phyloP scores from a whole-genome alignment of 2,329 filamentous ascomycete species.

The Apiospora rasikravindrae region DNA sequence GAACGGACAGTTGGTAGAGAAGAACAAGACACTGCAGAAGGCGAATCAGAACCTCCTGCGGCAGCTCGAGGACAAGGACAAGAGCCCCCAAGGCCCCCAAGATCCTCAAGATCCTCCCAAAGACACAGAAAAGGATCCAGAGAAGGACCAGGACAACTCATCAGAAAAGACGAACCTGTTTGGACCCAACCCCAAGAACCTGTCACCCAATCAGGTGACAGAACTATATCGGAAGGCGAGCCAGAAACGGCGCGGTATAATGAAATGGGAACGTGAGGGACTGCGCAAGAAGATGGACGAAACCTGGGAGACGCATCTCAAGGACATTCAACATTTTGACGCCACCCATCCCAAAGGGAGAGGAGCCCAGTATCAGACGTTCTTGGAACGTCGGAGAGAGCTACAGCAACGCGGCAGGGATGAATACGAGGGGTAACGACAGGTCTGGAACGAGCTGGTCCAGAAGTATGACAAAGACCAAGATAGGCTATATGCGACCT shows the following conservation, averaged over 20 bases:
- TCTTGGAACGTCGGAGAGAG: neutral
- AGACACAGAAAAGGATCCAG: too few relatives aligned
- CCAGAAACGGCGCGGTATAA: neutral
- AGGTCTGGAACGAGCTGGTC: neutral
- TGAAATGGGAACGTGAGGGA: neutral
- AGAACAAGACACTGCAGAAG: neutral
- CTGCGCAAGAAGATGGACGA: neutral
- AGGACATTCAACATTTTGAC: neutral
- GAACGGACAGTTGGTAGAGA: neutral
- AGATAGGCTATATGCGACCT: neutral
- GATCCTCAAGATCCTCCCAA: neutral
- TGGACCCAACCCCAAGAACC: neutral
- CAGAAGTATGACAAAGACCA: neutral
- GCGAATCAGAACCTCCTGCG: neutral
- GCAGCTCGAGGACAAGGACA: neutral
- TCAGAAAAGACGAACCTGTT: neutral
- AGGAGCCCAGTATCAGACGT: neutral
- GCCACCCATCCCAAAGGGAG: neutral
- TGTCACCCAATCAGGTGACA: neutral
- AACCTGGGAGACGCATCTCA: neutral
- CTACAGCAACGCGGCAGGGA: neutral
- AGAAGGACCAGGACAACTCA: neutral
- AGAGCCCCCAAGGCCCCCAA: too few relatives aligned
- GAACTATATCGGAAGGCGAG: accelerated
- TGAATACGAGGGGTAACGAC: too few relatives aligned